These are phyloP conservation scores for Erodium trifolium DNA, from an alignment of 441 rosid genomes.

Conservation along the genomic window DNA sequence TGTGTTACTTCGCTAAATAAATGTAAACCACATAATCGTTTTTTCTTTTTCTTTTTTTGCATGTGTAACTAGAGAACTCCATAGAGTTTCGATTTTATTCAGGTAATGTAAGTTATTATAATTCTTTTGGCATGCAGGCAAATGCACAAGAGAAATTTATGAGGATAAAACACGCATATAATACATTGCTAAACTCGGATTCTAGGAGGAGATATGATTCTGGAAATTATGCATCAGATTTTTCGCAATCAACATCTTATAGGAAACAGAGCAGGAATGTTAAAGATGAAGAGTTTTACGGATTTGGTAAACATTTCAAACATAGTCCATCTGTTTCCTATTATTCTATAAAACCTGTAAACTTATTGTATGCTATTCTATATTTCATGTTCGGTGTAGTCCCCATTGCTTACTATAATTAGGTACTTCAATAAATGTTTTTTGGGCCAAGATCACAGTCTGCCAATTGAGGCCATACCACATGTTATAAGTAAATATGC, in stretches of 20 bases:
- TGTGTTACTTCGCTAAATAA: neutral
- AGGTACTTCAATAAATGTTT: neutral
- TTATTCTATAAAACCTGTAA: neutral
- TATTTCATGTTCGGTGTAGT: neutral
- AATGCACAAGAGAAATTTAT: constrained; percentile 87
- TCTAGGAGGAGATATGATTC: constrained; percentile 46
- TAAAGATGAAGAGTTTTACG: constrained; percentile 74
- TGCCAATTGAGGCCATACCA: neutral
- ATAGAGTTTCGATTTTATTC: constrained; percentile 7
- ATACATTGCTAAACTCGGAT: constrained; percentile 62
- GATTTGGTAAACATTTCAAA: constrained; percentile 53
- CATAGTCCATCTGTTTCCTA: neutral
- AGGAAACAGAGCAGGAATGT: constrained; percentile 27
- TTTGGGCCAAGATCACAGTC: neutral
- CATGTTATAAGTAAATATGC: neutral
- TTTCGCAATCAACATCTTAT: constrained; percentile 45
- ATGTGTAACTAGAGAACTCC: neutral
- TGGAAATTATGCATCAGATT: constrained; percentile 48
- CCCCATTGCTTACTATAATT: neutral
- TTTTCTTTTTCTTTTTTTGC: no score
- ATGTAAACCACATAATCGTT: neutral
- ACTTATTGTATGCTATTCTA: neutral
- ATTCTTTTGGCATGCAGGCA: constrained; percentile 36
- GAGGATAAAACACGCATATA: constrained; percentile 89
- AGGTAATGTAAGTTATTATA: constrained; percentile 10